These are phyloP conservation scores for Nyssa sinensis DNA, from an alignment of 148 eudicot species.

Conservation along the genomic window DNA sequence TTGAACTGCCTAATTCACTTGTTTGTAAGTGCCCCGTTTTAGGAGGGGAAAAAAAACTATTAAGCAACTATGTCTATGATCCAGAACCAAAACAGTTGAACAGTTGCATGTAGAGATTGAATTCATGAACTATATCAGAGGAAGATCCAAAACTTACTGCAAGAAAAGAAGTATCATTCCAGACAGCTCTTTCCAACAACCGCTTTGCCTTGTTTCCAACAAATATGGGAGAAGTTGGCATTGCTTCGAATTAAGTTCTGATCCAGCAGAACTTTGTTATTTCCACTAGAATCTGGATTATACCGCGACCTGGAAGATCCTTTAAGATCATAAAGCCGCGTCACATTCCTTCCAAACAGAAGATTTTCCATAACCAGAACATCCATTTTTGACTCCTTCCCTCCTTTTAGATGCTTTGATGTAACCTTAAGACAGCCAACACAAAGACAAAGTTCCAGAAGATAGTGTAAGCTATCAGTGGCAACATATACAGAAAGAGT, in stretches of 20 bases:
- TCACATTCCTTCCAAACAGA: slow-evolving; percentile 71
- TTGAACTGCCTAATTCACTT: neutral
- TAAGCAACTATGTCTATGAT: neutral
- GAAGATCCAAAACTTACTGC: slow-evolving; percentile 61
- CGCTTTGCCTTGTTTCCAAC: slow-evolving; percentile 95
- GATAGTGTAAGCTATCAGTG: neutral
- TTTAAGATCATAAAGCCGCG: slow-evolving; percentile 86
- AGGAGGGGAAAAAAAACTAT: neutral
- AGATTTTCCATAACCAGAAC: slow-evolving; percentile 95
- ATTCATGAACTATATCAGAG: neutral
- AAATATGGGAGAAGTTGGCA: slow-evolving; percentile 96
- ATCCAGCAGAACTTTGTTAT: slow-evolving; percentile 86
- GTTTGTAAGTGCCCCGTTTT: neutral
- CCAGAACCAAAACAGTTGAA: neutral
- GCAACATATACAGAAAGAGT: neutral
- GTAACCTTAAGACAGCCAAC: slow-evolving; percentile 42
- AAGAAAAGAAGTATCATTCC: slow-evolving; percentile 95
- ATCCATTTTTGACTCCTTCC: slow-evolving; percentile 89
- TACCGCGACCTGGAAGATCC: slow-evolving; percentile 93
- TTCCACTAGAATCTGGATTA: slow-evolving; percentile 83
- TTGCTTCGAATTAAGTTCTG: slow-evolving; percentile 93
- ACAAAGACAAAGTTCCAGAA: slow-evolving; percentile 1
- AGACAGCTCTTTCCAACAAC: slow-evolving; percentile 83
- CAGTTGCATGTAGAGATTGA: neutral
- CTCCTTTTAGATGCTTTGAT: slow-evolving; percentile 80